Conservation (phyloP, 164 flowering plant species). For the Umbilicus rupestris region DNA sequence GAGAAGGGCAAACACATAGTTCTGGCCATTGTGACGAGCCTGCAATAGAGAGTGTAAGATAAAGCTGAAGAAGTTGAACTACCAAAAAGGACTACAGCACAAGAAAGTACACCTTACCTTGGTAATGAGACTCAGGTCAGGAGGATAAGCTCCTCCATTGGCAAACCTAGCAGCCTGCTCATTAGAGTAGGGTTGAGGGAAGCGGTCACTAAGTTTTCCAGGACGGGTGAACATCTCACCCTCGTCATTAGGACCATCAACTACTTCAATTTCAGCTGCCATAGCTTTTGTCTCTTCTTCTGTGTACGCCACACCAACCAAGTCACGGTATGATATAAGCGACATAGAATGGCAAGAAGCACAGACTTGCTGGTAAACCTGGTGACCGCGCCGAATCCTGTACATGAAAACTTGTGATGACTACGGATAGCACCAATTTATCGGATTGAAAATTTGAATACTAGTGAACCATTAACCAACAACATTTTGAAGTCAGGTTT, state of each 20-base stretch:
- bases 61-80: neutral
- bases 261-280: constrained; percentile 93
- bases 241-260: constrained; percentile 86
- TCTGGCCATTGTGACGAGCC: constrained; percentile 95
- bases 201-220: constrained; percentile 79
- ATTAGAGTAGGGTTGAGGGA: constrained; percentile 74
- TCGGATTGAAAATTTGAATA: neutral
- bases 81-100: neutral
- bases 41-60: constrained; percentile 20
- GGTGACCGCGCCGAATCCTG: constrained; percentile 89
- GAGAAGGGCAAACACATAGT: constrained; percentile 75
- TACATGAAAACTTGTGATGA: constrained; percentile 3
- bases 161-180: constrained; percentile 86
- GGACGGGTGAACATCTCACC: constrained; percentile 92
- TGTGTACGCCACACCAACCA: constrained; percentile 84
- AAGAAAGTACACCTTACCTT: constrained; percentile 31
- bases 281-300: constrained; percentile 78
- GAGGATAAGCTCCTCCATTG: constrained; percentile 90
- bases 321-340: constrained; percentile 70
- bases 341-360: constrained; percentile 91
- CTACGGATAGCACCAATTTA: neutral
- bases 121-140: constrained; percentile 79
- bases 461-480: neutral
- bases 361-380: constrained; percentile 86
- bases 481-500: neutral